Evolutionary conservation across 345 rosid species (phyloP), one percentile per base, ranked within the genome.

Genomic region (Noccaea caerulescens): DNA sequence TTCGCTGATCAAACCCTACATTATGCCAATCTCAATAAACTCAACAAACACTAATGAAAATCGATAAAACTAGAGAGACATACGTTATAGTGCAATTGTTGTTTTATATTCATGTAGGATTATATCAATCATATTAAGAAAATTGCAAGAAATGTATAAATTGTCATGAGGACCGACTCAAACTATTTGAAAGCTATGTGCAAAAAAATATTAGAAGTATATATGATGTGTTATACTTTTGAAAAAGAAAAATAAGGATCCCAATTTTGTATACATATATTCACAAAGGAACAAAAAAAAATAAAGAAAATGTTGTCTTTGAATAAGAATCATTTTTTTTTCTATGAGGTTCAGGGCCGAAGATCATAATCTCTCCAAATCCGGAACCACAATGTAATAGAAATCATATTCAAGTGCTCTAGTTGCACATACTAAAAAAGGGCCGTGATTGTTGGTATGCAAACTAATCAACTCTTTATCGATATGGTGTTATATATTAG

Each of bases 1-100:
- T 79, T 83, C 86, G 16, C 52, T 80, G 25, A 85, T 65, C 57
- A 69, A 55, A 68, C 82, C 85, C 85, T 84, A 71, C 68, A 71
- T 25, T 25, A 25, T 58, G 61, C 32, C 46, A 55, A 10, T 45
- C 23, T 52, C 43, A 61, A 47, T 23, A 10, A 10, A 58, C 46
- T 58, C 68, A 65, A 5, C 1, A 14, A 64, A 64, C 4, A 25
- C 71, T 2, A 34, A n/a, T 30, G 14, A 13, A 47, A 12, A 69
- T 27, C 3, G 27, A 25, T 25, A 25, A 72, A 54, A 63, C 16
- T 8, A 63, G 10, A 62, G 9, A 61, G 6, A 44, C 10, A 20
- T 20, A 46, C 5, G 27, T 36, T 36, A 6, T 1, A 11, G 2
- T 58, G 10, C 0, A 14, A 46, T 23, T 69, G 14, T 36, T 36